These are phyloP conservation scores for Serendipita indica DNA, from an alignment of 768 basidiomycete species.

Conservation along the genomic window DNA sequence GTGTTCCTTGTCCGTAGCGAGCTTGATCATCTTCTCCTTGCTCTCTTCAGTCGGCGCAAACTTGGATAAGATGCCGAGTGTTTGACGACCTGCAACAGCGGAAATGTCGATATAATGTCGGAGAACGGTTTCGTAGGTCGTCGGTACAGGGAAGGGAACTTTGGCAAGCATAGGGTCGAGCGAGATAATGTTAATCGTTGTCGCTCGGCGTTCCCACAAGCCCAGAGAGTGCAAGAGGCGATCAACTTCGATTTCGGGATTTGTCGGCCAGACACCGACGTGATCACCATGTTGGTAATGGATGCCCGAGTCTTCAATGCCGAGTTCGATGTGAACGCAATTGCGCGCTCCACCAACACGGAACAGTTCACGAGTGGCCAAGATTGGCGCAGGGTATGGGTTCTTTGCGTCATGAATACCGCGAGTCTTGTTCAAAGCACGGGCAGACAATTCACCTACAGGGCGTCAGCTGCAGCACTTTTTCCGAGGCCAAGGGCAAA, in stretches of 20 bases:
- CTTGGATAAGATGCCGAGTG: constrained; percentile 66
- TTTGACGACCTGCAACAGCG: constrained; percentile 86
- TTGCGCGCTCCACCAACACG: constrained; percentile 56
- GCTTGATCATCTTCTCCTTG: constrained; percentile 50
- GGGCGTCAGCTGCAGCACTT: constrained; percentile 17
- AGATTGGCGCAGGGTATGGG: constrained; percentile 78
- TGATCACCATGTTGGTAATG: constrained; percentile 99
- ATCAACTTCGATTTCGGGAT: constrained; percentile 82
- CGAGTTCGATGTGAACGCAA: constrained; percentile 89
- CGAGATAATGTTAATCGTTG: constrained; percentile 85
- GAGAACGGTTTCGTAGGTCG: constrained; percentile 84
- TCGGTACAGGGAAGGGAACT: constrained; percentile 96
- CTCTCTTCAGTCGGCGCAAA: constrained; percentile 76
- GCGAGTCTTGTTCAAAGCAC: constrained; percentile 82
- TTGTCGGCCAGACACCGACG: constrained; percentile 92
- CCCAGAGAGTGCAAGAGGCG: constrained; percentile 79
- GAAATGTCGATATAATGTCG: constrained; percentile 96
- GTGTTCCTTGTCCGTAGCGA: constrained; percentile 78
- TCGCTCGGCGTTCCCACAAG: constrained; percentile 62
- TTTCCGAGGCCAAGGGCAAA: constrained; percentile 10
- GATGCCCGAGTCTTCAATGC: constrained; percentile 87
- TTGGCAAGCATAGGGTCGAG: constrained; percentile 95
- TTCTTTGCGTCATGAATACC: constrained; percentile 98
- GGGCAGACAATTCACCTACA: constrained; percentile 83
- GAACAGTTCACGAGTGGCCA: constrained; percentile 72